Evolutionary conservation across 2,329 filamentous ascomycete species (phyloP).

Genomic region (Aspergillus aculeatus): DNA sequence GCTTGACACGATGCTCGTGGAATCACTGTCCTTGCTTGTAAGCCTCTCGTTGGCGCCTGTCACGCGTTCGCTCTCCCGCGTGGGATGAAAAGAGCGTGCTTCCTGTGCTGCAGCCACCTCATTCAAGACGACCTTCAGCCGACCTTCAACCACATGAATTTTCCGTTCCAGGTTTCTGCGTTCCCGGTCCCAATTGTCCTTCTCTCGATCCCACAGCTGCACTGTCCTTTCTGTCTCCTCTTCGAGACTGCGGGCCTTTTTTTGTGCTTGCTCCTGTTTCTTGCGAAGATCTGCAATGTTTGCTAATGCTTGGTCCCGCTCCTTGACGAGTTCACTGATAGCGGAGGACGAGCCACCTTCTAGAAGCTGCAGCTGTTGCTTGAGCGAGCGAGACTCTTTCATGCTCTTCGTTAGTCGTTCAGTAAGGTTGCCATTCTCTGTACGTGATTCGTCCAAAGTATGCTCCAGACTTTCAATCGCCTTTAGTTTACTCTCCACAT

Average conservation of each 20-base stretch:
- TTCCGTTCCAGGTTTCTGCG: constrained; percentile 78
- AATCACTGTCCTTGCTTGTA: constrained; percentile 60
- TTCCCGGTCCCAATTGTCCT: constrained; percentile 79
- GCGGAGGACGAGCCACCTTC: constrained; percentile 88
- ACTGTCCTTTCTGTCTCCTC: constrained; percentile 79
- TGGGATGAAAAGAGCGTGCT: constrained; percentile 29
- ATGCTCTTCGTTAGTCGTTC: constrained; percentile 60
- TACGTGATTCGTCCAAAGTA: constrained; percentile 66
- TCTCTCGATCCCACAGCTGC: constrained; percentile 79
- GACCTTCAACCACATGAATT: constrained; percentile 83
- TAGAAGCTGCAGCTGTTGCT: constrained; percentile 79
- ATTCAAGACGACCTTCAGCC: constrained; percentile 78
- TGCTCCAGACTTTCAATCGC: constrained; percentile 83
- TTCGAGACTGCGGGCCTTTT: constrained; percentile 74
- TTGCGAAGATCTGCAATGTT: constrained; percentile 68
- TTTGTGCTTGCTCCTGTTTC: constrained; percentile 74
- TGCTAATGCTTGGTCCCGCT: constrained; percentile 81
- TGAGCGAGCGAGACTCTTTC: constrained; percentile 77
- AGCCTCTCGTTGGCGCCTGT: constrained; percentile 61
- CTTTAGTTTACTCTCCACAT: constrained; percentile 85
- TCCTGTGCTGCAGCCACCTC: constrained; percentile 62
- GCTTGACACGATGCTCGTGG: constrained; percentile 69
- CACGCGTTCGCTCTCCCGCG: constrained; percentile 59
- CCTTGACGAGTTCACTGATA: constrained; percentile 75
- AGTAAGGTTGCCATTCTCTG: constrained; percentile 72